These are phyloP conservation scores for Mucor plumbeus DNA, from an alignment of 371 early-diverging fungal genomes.

Conservation along the genomic window DNA sequence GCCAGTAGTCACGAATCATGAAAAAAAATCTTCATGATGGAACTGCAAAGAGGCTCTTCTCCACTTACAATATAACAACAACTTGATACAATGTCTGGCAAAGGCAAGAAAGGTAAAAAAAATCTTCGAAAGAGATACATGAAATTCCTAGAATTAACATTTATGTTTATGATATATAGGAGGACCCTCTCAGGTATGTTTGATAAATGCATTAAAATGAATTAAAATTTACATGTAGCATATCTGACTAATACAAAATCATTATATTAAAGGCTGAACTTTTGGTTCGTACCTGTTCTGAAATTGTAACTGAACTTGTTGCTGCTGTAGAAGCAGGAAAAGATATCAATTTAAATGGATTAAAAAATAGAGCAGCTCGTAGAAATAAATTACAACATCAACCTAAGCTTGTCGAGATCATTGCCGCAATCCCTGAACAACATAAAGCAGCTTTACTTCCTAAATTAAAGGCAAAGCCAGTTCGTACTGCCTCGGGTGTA, in stretches of 20 bases:
- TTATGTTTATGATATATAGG: not conserved
- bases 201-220: not conserved
- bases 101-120: slow-evolving; percentile 40
- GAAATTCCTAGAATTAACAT: not conserved
- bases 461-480: slow-evolving; percentile 95
- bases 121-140: not conserved
- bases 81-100: slow-evolving; percentile 28
- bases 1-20: slow-evolving; percentile 4
- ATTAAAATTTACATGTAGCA: not conserved
- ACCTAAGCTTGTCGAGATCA: slow-evolving; percentile 99
- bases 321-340: slow-evolving; percentile 69
- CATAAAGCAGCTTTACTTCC: slow-evolving; percentile 88
- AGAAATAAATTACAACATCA: slow-evolving; percentile 83
- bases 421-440: slow-evolving; percentile 97
- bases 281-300: slow-evolving; percentile 83
- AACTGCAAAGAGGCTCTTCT: not conserved
- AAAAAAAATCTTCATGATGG: slow-evolving; percentile 6
- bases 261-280: slow-evolving; percentile 66
- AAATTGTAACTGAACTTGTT: slow-evolving; percentile 92
- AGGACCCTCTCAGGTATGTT: slow-evolving; percentile 42
- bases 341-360: slow-evolving; percentile 88
- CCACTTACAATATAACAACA: slow-evolving; percentile 17
- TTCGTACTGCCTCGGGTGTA: slow-evolving; percentile 99
- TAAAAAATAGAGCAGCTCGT: slow-evolving; percentile 79
- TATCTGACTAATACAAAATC: not conserved